phyloP scores from a whole-genome alignment of 805 yeast genomes.

The Starmerella asiatica region DNA sequence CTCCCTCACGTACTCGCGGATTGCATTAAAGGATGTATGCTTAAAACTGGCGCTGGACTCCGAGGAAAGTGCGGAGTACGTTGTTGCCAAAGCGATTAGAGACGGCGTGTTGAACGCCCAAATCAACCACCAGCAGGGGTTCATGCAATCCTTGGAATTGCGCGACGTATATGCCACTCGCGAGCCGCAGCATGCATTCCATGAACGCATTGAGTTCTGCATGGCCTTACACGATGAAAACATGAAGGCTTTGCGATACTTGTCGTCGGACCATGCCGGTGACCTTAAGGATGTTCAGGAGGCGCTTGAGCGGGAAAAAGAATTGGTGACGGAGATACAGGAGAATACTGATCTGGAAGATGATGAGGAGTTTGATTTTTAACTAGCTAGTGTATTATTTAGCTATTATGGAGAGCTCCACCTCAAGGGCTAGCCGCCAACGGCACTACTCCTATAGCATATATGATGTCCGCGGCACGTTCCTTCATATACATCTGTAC shows the following conservation, averaged over 20 bases:
- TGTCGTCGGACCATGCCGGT: conserved; percentile 39
- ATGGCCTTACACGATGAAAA: conserved; percentile 80
- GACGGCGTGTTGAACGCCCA: conserved; percentile 96
- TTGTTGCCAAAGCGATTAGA: conserved; percentile 89
- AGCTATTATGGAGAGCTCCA: not conserved
- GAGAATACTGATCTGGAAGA: conserved; percentile 33
- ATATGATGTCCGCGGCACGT: too few species aligned
- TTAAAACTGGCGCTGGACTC: conserved; percentile 80
- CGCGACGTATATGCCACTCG: conserved; percentile 75
- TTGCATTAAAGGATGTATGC: conserved; percentile 87
- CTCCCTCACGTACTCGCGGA: conserved; percentile 77
- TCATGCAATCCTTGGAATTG: conserved; percentile 78
- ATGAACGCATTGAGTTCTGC: conserved; percentile 88
- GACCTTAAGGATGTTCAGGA: conserved; percentile 41
- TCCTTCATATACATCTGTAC: too few species aligned
- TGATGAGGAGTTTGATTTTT: conserved; percentile 30
- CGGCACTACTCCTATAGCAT: too few species aligned
- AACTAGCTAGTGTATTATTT: conserved; percentile 1
- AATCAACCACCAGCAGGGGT: conserved; percentile 81
- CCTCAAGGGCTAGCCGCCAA: too few species aligned
- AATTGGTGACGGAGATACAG: conserved; percentile 33
- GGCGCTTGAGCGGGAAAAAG: conserved; percentile 44
- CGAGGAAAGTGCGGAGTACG: conserved; percentile 92
- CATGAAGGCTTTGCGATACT: conserved; percentile 91
- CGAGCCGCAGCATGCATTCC: conserved; percentile 75